These are phyloP conservation scores for Pterocarpus macrocarpus DNA, from an alignment of 306 rosid species.

Conservation along the genomic window DNA sequence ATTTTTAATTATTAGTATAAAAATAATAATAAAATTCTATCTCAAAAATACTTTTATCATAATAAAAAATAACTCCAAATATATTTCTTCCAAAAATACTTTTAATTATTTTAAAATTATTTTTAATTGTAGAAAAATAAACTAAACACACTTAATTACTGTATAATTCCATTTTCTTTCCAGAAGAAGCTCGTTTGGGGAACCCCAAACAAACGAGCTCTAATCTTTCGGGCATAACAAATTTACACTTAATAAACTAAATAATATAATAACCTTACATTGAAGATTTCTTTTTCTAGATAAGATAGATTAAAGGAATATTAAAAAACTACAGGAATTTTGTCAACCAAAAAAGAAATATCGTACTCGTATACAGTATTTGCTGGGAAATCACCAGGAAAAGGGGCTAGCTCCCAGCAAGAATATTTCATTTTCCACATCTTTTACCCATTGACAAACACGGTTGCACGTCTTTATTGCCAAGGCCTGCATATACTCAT, in stretches of 20 bases:
- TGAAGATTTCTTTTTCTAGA: not conserved
- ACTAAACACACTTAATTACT: too few relatives aligned
- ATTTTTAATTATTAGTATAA: too few relatives aligned
- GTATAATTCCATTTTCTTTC: too few relatives aligned
- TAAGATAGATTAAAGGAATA: not conserved
- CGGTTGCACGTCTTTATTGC: slow-evolving; percentile 95
- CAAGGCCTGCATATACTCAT: slow-evolving; percentile 72
- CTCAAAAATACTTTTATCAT: too few relatives aligned
- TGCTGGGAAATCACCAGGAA: slow-evolving; percentile 79
- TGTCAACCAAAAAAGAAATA: slow-evolving; percentile 46
- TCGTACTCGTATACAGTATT: slow-evolving; percentile 66
- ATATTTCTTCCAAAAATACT: too few relatives aligned
- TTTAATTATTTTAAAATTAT: too few relatives aligned
- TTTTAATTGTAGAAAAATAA: too few relatives aligned
- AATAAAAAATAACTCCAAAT: too few relatives aligned
- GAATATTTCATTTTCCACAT: slow-evolving; percentile 93
- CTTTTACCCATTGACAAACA: slow-evolving; percentile 98
- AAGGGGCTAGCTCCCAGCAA: slow-evolving; percentile 99
- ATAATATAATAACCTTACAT: slow-evolving; percentile 28
- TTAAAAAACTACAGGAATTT: slow-evolving; percentile 31
- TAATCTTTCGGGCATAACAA: not conserved
- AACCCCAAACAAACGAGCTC: too few relatives aligned
- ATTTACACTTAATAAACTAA: not conserved
- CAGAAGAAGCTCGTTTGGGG: too few relatives aligned
- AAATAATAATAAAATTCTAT: too few relatives aligned